Percentiles rank a stretch among this genome's conserved stretches.
Conservation (phyloP, 805 yeast genomes). For the Candida ortonii region DNA sequence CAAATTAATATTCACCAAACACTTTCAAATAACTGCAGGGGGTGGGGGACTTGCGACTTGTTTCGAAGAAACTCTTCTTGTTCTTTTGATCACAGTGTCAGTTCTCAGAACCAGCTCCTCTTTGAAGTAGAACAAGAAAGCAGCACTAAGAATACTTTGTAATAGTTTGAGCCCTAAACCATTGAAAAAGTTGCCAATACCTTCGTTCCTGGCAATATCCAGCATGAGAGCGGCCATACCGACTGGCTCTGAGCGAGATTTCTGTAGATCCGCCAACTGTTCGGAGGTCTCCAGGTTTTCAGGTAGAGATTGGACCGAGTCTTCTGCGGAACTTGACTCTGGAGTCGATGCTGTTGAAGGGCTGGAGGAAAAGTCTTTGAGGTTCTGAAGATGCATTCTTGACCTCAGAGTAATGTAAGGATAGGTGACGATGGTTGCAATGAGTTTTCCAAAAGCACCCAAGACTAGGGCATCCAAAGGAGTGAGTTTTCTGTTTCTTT, state of each 20-base stretch:
- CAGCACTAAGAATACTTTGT: slow-evolving; percentile 86
- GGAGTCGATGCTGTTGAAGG: slow-evolving; percentile 11
- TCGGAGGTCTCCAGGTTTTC: slow-evolving; percentile 19
- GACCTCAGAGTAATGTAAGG: slow-evolving; percentile 90
- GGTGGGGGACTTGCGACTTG: too few relatives aligned
- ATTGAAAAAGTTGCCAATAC: slow-evolving; percentile 71
- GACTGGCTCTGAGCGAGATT: slow-evolving; percentile 10
- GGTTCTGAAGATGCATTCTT: slow-evolving; percentile 72
- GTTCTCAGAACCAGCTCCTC: slow-evolving; percentile 73
- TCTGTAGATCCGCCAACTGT: slow-evolving; percentile 26
- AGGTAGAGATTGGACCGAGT: slow-evolving; percentile 24
- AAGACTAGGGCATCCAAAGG: slow-evolving; percentile 77
- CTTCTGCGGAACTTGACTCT: slow-evolving; percentile 15
- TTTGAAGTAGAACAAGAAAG: slow-evolving; percentile 85
- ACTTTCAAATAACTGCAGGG: too few relatives aligned
- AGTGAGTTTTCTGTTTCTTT: slow-evolving; percentile 51
- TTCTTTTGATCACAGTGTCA: slow-evolving; percentile 44
- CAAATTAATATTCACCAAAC: too few relatives aligned
- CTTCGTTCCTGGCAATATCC: slow-evolving; percentile 66
- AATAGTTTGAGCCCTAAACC: slow-evolving; percentile 78
- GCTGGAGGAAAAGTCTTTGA: slow-evolving; percentile 15
- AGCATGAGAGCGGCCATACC: slow-evolving; percentile 50
- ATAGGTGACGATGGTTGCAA: slow-evolving; percentile 86
- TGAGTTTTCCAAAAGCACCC: slow-evolving; percentile 86
- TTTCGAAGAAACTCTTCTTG: too few relatives aligned